Evolutionary conservation across 1,284 basidiomycete species (phyloP).

Genomic region (Pulchroboletus neoregius): DNA sequence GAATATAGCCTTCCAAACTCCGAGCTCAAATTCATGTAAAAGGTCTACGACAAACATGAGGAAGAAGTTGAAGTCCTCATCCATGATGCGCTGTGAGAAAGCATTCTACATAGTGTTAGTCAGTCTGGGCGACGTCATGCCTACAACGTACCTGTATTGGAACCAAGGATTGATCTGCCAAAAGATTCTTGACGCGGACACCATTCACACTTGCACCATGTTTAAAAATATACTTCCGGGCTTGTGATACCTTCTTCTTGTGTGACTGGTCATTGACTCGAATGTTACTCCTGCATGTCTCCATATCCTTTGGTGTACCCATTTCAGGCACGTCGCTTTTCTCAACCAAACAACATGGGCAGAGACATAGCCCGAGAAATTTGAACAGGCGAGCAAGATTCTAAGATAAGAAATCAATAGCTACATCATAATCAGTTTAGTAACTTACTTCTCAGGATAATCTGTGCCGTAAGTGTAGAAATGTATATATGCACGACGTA

Average conservation of each 20-base stretch:
- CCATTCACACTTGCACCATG: background rate
- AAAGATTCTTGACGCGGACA: background rate
- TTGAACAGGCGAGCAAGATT: constrained; percentile 27
- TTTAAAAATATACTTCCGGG: background rate
- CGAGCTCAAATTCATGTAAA: constrained; percentile 30
- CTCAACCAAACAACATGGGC: constrained; percentile 21
- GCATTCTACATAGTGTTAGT: constrained; percentile 1
- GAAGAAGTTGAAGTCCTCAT: constrained; percentile 15
- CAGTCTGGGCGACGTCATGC: background rate
- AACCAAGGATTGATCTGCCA: no score
- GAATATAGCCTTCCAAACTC: constrained; percentile 22
- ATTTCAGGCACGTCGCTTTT: constrained; percentile 8
- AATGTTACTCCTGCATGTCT: no score
- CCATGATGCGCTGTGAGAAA: background rate
- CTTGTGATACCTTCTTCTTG: background rate
- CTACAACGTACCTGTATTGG: no score
- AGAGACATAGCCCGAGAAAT: constrained; percentile 25
- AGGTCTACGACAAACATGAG: constrained; percentile 28
- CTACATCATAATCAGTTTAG: background rate
- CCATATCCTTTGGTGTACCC: background rate
- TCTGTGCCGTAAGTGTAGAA: background rate
- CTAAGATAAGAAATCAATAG: constrained; percentile 12
- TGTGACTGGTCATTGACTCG: background rate
- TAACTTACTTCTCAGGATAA: constrained; percentile 1
- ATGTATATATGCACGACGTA: background rate